Evolutionary conservation across 805 yeast species (phyloP).

Genomic region (Yamadazyma kitorensis): DNA sequence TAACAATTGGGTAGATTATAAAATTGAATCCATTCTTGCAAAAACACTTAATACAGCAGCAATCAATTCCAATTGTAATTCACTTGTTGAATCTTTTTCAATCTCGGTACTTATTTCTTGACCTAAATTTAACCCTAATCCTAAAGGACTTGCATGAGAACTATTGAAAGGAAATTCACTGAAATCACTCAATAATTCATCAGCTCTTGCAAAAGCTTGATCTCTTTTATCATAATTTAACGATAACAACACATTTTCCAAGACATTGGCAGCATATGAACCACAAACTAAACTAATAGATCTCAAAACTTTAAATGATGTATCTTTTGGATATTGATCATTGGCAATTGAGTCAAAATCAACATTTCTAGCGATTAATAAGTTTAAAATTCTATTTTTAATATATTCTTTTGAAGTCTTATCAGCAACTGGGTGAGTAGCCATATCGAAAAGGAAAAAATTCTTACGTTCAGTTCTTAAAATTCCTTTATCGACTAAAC

Average conservation of each 20-base stretch:
- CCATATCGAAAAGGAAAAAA: slow-evolving; percentile 94
- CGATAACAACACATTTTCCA: slow-evolving; percentile 79
- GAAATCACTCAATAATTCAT: slow-evolving; percentile 78
- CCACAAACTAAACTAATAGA: slow-evolving; percentile 82
- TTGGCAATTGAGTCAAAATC: slow-evolving; percentile 39
- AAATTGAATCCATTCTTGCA: slow-evolving; percentile 86
- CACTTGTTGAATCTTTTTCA: slow-evolving; percentile 47
- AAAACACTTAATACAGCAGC: slow-evolving; percentile 92
- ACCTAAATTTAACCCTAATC: slow-evolving; percentile 69
- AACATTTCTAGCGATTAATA: slow-evolving; percentile 72
- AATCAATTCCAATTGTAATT: slow-evolving; percentile 77
- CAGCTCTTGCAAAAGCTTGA: slow-evolving; percentile 90
- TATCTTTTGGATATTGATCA: slow-evolving; percentile 63
- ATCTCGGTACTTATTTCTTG: slow-evolving; percentile 53
- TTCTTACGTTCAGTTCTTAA: slow-evolving; percentile 94
- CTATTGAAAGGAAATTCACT: slow-evolving; percentile 80
- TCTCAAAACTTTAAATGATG: slow-evolving; percentile 70
- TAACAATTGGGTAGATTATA: slow-evolving; percentile 33
- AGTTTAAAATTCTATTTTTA: slow-evolving; percentile 63
- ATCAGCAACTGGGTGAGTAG: slow-evolving; percentile 95
- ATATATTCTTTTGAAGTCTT: slow-evolving; percentile 79
- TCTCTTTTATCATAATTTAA: slow-evolving; percentile 87
- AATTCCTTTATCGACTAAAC: slow-evolving; percentile 94
- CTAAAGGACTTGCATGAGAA: slow-evolving; percentile 55
- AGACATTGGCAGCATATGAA: slow-evolving; percentile 92